Evolutionary conservation across 768 basidiomycete species (phyloP), one percentile per base, ranked within the genome.

Genomic region (Nidularia sp.): DNA sequence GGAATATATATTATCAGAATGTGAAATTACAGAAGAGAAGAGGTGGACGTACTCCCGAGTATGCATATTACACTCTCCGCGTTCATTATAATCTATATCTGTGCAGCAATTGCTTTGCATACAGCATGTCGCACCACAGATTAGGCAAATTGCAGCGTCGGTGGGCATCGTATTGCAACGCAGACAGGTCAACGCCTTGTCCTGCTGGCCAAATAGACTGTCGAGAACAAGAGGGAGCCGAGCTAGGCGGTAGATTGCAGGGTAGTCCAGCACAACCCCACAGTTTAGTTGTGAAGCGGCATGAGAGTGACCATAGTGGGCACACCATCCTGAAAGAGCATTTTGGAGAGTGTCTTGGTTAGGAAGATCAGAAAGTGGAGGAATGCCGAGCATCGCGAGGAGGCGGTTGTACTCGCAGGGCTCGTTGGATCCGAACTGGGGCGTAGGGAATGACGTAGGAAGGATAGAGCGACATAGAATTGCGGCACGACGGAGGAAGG

Each of bases 41-140:
- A 34, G 12, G 50, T 34, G 33, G 5, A 85, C 93, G 63, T 63
- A 97, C 96, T 91, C 88, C 79, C 93, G 78, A 48, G 88, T 90
- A 64, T 98, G 97, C 77, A 90, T 82, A 65, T 98, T 99, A 66
- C 95, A 98, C 63, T 99, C 96, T 31, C 96, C 97, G 25, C 86
- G 72, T 12, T 77, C 73, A 13, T 74, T 77, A 42, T 85, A 82
- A 31, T 84, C 77, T 48, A 67, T 60, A 56, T 93, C 93, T 57
- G 77, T 73, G 65, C 97, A 99, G 62, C 97, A 99, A 55, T 94
- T 86, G 58, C 91, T 92, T 64, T 93, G 88, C 74, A 95, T 80
- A 63, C 97, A 98, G 7, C 89, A 83, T 10, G 87, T 84, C 46
- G 83, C 74, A 0, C 97, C 97, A 58, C 97, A 99, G 48, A 94